Evolutionary conservation across 2,329 filamentous ascomycete genomes (phyloP).

Genomic region (Ustulina deusta): DNA sequence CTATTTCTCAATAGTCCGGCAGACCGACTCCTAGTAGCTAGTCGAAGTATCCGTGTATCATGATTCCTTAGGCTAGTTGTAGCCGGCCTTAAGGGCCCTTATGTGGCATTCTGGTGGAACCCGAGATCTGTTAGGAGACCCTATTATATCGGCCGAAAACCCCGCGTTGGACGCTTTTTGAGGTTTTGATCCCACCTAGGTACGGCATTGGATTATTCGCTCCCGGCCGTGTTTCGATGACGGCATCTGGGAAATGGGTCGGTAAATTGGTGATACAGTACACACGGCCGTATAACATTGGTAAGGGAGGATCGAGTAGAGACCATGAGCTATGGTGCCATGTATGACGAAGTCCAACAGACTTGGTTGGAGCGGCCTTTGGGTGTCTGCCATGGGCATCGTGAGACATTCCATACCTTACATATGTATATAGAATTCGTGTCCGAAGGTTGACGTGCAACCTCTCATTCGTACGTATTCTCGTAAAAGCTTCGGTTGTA

Average conservation of each 20-base stretch:
- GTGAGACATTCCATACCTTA: not conserved
- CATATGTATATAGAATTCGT: not conserved
- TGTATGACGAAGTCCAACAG: conserved; percentile 3
- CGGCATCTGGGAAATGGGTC: not conserved
- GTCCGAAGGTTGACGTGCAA: not conserved
- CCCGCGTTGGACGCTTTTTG: not conserved
- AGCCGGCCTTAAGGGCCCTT: not conserved
- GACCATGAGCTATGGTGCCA: not conserved
- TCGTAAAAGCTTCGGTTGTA: not conserved
- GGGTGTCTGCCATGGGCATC: not conserved
- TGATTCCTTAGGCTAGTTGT: not conserved
- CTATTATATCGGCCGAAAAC: conserved; percentile 14
- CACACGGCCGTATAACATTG: not conserved
- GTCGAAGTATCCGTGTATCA: not conserved
- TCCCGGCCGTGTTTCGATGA: not conserved
- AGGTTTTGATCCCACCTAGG: not conserved
- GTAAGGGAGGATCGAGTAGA: conserved; percentile 11
- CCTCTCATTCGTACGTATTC: not conserved
- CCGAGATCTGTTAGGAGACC: not conserved
- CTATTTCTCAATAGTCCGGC: not conserved
- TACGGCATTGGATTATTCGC: not conserved
- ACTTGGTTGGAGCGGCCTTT: not conserved
- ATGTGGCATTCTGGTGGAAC: not conserved
- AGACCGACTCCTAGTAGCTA: not conserved
- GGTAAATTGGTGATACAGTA: conserved; percentile 14